Evolutionary conservation across 2,329 filamentous ascomycete genomes (phyloP).

Genomic region (Paracamarosporium sp.): DNA sequence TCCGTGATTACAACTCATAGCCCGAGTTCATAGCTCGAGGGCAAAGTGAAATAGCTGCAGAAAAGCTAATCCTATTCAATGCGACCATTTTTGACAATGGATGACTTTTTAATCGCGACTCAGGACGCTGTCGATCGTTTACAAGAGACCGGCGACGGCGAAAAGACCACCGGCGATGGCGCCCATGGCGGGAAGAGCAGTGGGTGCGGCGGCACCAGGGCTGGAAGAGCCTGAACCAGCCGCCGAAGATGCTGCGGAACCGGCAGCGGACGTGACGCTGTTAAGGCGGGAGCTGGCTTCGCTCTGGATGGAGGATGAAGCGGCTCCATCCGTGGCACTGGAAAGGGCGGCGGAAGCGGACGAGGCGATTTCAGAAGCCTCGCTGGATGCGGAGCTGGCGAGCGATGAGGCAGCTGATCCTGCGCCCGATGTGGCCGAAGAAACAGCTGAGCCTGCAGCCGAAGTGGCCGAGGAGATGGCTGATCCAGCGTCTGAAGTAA

Average conservation of each 20-base stretch:
- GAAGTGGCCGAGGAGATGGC: constrained; percentile 10
- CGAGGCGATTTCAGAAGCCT: constrained; percentile 7
- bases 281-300: constrained; percentile 4
- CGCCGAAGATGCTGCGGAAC: constrained; percentile 10
- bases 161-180: constrained; percentile 40
- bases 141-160: constrained; percentile 42
- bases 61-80: neutral
- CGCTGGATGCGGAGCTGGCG: constrained; percentile 12
- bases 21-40: neutral
- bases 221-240: no score
- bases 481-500: constrained; percentile 1
- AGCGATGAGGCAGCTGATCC: constrained; percentile 13
- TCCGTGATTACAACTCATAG: constrained; percentile 1
- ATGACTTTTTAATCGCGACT: neutral
- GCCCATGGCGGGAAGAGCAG: constrained; percentile 38
- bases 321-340: constrained; percentile 11
- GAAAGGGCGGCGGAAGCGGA: constrained; percentile 14
- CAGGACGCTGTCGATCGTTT: constrained; percentile 13
- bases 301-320: constrained; percentile 7
- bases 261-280: constrained; percentile 13
- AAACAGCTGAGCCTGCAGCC: neutral
- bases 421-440: neutral
- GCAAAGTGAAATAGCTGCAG: neutral
- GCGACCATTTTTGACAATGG: neutral
- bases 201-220: constrained; percentile 28